Evolutionary conservation across 2,329 filamentous ascomycete species (phyloP), one percentile per base, ranked within the genome.

Genomic region (Verruconis gallopava): DNA sequence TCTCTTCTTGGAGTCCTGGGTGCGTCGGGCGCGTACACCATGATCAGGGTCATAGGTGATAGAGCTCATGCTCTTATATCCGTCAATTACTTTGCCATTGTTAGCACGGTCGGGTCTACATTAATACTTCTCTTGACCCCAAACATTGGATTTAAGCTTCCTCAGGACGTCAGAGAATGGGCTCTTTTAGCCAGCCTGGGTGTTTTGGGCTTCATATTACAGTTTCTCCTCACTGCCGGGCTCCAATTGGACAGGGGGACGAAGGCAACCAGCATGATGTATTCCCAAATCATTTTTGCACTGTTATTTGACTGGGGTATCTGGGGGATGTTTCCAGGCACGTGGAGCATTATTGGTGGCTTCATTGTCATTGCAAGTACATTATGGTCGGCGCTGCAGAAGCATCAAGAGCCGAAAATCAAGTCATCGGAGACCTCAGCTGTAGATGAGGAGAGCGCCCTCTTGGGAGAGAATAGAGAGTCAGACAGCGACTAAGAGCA

Each of bases 231-330:
- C 3, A 42, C 40, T 20, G 40, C 40, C 12, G 40, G 40, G 9
- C 19, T 42, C 6, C 40, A 42, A 36, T 14, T 42, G 30, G 40
- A 42, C 21, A 42, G 28, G 22, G 36, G 40, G n/a, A 42, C 30
- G 9, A 42, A 42, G 15, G 40, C 40, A 19, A 42, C 40, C 6
- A 42, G 40, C 32, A 42, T 42, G 40, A 13, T 42, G 13, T 42
- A 42, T 9, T 20, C 32, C 17, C 40, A 42, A 12, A 37, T 42
- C 12, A 9, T 42, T 4, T 42, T 42, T 25, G 40, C 40, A 32
- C 22, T 42, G 12, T 17, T 28, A 5, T 42, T 42, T 20, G 40
- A 42, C 18, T 42, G 40, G 40, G 21, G 25, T 6, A 42, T 42
- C 14, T 42, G 40, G 40, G 40, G 40, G n/a, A 30, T 36, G 18